Conservation (phyloP, 192 early-diverging fungal genomes). For the Entomortierella lignicola region DNA sequence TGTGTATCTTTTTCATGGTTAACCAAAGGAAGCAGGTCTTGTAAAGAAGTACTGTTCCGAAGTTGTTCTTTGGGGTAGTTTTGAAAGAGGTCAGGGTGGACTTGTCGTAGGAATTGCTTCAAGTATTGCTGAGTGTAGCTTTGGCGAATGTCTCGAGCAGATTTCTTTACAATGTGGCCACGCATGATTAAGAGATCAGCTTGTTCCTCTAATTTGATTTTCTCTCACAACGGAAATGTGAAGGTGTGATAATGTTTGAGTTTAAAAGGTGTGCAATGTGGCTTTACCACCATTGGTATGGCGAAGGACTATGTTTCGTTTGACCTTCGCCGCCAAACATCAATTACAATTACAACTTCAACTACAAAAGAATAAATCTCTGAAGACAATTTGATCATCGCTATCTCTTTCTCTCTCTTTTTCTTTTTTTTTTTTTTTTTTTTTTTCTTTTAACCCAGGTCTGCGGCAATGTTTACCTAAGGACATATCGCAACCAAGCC, state of each 20-base stretch:
- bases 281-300: too few relatives aligned
- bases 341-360: too few relatives aligned
- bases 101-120: slow-evolving; percentile 34
- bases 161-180: slow-evolving; percentile 6
- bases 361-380: too few relatives aligned
- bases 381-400: too few relatives aligned
- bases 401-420: too few relatives aligned
- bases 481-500: slow-evolving; percentile 29
- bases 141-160: slow-evolving; percentile 12
- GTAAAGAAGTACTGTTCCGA: slow-evolving; percentile 36
- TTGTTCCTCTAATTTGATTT: too few relatives aligned
- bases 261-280: too few relatives aligned
- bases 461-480: slow-evolving; percentile 27
- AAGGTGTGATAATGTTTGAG: too few relatives aligned
- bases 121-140: slow-evolving; percentile 38
- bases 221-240: too few relatives aligned
- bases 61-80: slow-evolving; percentile 48
- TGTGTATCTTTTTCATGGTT: slow-evolving; percentile 5
- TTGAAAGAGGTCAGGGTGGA: slow-evolving; percentile 48
- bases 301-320: background rate
- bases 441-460: too few relatives aligned
- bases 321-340: slow-evolving; percentile 13
- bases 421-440: too few relatives aligned
- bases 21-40: slow-evolving; percentile 35
- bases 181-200: background rate